A percentile compares a stretch with the other conserved stretches of the same genome.
These are phyloP conservation scores for Wallacemonas sp. DNA, from an alignment of 208 protist species.

Conservation along the genomic window DNA sequence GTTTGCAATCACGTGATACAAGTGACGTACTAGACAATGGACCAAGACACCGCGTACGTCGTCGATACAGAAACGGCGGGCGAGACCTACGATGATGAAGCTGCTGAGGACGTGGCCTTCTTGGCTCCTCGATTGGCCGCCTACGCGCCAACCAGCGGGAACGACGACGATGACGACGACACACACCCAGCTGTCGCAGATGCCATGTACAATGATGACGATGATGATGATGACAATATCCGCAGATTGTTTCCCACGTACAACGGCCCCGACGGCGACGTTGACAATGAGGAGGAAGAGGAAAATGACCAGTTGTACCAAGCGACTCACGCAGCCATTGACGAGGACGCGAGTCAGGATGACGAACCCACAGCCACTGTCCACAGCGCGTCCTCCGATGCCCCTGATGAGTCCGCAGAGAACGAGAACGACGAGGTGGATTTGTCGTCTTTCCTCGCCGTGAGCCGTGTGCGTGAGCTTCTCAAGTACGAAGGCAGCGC, in stretches of 20 bases:
- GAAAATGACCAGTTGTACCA: constrained; percentile 1
- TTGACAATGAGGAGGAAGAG: constrained; percentile 19
- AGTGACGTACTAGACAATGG: not conserved
- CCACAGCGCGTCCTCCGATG: not conserved
- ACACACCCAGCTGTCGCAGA: too few species aligned
- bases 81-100: constrained; percentile 20
- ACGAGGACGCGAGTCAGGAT: constrained; percentile 14
- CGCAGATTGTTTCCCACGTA: not conserved
- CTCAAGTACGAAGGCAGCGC: constrained; percentile 61
- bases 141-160: constrained; percentile 16
- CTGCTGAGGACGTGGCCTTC: constrained; percentile 35
- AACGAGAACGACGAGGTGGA: constrained; percentile 23
- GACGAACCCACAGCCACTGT: not conserved
- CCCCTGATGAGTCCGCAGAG: not conserved
- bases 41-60: constrained; percentile 3
- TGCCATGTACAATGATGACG: constrained; percentile 3
- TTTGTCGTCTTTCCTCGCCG: constrained; percentile 36
- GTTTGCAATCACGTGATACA: not conserved
- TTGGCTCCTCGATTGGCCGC: constrained; percentile 51
- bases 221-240: constrained; percentile 4
- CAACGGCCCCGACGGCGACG: not conserved
- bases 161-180: constrained; percentile 7
- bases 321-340: not conserved
- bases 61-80: constrained; percentile 16
- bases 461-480: constrained; percentile 65